Evolutionary conservation across 345 rosid species (phyloP).

Genomic region (Eucalyptus globulus): DNA sequence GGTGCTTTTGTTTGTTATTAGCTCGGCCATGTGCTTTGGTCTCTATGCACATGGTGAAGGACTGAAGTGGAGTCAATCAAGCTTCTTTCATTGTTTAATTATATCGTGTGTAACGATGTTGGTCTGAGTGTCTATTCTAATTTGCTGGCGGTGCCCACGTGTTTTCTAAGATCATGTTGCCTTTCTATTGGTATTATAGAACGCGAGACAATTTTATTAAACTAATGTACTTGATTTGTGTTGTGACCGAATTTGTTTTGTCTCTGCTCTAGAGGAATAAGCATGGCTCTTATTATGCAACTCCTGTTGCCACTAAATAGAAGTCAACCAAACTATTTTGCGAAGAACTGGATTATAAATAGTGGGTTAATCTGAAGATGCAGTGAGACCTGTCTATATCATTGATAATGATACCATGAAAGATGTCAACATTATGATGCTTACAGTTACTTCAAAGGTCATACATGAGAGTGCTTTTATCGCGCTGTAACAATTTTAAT

Average conservation of each 20-base stretch:
- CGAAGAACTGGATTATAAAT: neutral
- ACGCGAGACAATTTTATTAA: neutral
- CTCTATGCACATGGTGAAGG: neutral
- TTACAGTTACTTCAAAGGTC: neutral
- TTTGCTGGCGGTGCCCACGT: neutral
- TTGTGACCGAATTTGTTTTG: neutral
- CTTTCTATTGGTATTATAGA: neutral
- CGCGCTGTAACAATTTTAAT: neutral
- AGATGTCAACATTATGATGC: neutral
- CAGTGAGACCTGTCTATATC: neutral
- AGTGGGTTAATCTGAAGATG: neutral
- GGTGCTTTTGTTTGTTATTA: neutral
- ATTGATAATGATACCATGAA: neutral
- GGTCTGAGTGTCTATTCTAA: neutral
- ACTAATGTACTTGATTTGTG: neutral
- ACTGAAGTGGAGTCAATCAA: neutral
- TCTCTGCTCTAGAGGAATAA: neutral
- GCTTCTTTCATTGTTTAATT: neutral
- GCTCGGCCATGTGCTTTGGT: neutral
- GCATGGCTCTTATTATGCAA: neutral
- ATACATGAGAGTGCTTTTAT: neutral
- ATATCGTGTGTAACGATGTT: neutral
- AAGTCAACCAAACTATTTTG: neutral
- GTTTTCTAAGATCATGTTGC: neutral
- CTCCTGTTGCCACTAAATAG: neutral